Evolutionary conservation across 2,329 filamentous ascomycete species (phyloP).

Genomic region (Phaeosphaeria sp.): DNA sequence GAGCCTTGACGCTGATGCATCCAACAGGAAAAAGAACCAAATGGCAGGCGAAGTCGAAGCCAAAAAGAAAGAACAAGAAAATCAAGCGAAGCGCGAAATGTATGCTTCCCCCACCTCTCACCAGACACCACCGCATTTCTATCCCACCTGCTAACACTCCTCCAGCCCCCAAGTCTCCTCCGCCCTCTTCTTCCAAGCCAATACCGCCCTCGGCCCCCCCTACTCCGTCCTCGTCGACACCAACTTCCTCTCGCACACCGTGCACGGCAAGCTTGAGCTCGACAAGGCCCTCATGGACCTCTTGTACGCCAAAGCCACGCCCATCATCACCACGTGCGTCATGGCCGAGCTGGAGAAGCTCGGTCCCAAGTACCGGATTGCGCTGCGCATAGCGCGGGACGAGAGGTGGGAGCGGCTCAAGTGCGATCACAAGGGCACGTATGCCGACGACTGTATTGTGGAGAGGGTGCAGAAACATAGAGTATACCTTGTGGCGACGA

Average conservation of each 20-base stretch:
- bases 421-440: slow-evolving; percentile 89
- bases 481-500: slow-evolving; percentile 54
- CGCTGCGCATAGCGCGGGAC: slow-evolving; percentile 84
- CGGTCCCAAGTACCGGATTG: slow-evolving; percentile 83
- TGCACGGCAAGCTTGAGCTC: slow-evolving; percentile 87
- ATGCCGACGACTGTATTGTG: slow-evolving; percentile 73
- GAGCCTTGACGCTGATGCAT: slow-evolving; percentile 11
- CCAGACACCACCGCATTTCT: slow-evolving; percentile 2
- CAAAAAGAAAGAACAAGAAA: slow-evolving; percentile 62
- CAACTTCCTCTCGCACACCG: slow-evolving; percentile 68
- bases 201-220: slow-evolving; percentile 83
- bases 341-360: slow-evolving; percentile 88
- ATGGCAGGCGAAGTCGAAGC: slow-evolving; percentile 67
- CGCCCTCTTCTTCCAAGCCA: slow-evolving; percentile 59
- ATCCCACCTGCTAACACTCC: slow-evolving; percentile 8
- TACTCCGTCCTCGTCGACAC: slow-evolving; percentile 70
- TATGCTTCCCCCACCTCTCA: slow-evolving; percentile 41
- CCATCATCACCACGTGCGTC: slow-evolving; percentile 81
- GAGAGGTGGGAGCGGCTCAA: slow-evolving; percentile 84
- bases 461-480: slow-evolving; percentile 54
- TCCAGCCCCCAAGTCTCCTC: slow-evolving; percentile 77
- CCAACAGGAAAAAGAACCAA: slow-evolving; percentile 72
- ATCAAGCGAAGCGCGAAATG: slow-evolving; percentile 76
- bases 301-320: slow-evolving; percentile 88
- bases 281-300: slow-evolving; percentile 92